These are phyloP conservation scores for Cochlearia excelsa DNA, from an alignment of 345 rosid species.

Conservation along the genomic window DNA sequence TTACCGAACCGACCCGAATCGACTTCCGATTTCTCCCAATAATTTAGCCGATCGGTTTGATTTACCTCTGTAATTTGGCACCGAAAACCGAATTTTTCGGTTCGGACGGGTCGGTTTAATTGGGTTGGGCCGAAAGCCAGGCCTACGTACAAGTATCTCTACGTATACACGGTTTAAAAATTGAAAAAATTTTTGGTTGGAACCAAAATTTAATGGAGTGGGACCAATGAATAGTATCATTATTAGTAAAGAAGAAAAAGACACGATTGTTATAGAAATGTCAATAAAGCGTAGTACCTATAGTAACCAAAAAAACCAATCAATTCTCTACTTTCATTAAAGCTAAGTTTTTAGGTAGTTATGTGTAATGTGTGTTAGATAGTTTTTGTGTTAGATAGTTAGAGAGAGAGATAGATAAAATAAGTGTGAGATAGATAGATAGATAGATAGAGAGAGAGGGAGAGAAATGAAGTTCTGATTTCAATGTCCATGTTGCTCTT, in stretches of 20 bases:
- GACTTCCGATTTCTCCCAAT: too few relatives aligned
- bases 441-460: neutral
- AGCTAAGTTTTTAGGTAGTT: slow-evolving; percentile 22
- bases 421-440: neutral
- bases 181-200: neutral
- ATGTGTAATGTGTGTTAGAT: slow-evolving; percentile 23
- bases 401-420: too few relatives aligned
- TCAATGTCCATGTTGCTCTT: slow-evolving; percentile 38
- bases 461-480: slow-evolving; percentile 75
- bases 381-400: neutral
- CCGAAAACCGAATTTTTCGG: too few relatives aligned
- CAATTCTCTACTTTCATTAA: slow-evolving; percentile 32
- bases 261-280: slow-evolving; percentile 30
- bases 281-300: slow-evolving; percentile 25
- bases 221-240: slow-evolving; percentile 35
- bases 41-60: too few relatives aligned
- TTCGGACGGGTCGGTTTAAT: too few relatives aligned
- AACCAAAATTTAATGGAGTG: slow-evolving; percentile 27
- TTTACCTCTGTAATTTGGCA: too few relatives aligned
- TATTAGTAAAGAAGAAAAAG: slow-evolving; percentile 34
- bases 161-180: neutral
- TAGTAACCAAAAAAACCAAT: slow-evolving; percentile 15
- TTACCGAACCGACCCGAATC: too few relatives aligned
- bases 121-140: too few relatives aligned
- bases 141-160: neutral